Percentiles rank a stretch among this genome's conserved stretches.
phyloP scores from a whole-genome alignment of 768 basidiomycete species.

The Hericium rajendrae region DNA sequence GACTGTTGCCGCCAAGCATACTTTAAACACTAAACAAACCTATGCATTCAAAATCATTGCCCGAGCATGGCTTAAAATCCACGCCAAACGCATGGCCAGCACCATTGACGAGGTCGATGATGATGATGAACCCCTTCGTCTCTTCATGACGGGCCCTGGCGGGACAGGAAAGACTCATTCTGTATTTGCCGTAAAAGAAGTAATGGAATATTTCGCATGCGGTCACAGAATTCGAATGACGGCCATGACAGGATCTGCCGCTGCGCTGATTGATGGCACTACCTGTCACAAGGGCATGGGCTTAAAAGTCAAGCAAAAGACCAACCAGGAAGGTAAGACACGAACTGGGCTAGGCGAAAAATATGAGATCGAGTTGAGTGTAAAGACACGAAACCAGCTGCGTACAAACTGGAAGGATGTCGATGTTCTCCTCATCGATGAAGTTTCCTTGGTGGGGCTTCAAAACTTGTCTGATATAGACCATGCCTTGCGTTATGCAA shows the following conservation, averaged over 20 bases:
- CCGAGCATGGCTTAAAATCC: no score
- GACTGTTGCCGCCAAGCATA: no score
- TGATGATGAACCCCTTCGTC: neutral
- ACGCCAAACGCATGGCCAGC: no score
- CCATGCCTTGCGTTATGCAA: constrained; percentile 19
- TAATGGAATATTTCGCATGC: constrained; percentile 12
- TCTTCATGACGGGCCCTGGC: constrained; percentile 22
- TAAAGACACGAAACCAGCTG: constrained; percentile 7
- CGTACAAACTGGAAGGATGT: constrained; percentile 20
- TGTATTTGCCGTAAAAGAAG: constrained; percentile 15
- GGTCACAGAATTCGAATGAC: constrained; percentile 17
- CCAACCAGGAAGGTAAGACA: constrained; percentile 6
- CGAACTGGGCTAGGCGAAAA: neutral
- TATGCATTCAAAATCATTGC: no score
- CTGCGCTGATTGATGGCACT: constrained; percentile 20
- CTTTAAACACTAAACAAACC: no score
- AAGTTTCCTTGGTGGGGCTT: constrained; percentile 19
- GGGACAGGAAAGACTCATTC: constrained; percentile 27
- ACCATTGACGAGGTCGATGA: no score
- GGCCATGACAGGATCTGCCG: constrained; percentile 24
- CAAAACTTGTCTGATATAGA: constrained; percentile 19
- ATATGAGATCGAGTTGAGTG: constrained; percentile 11
- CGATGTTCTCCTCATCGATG: constrained; percentile 21
- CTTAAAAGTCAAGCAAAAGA: constrained; percentile 11
- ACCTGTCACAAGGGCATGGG: constrained; percentile 21